Conservation (phyloP, 805 yeast genomes). For the Yamadazyma phyllophila region DNA sequence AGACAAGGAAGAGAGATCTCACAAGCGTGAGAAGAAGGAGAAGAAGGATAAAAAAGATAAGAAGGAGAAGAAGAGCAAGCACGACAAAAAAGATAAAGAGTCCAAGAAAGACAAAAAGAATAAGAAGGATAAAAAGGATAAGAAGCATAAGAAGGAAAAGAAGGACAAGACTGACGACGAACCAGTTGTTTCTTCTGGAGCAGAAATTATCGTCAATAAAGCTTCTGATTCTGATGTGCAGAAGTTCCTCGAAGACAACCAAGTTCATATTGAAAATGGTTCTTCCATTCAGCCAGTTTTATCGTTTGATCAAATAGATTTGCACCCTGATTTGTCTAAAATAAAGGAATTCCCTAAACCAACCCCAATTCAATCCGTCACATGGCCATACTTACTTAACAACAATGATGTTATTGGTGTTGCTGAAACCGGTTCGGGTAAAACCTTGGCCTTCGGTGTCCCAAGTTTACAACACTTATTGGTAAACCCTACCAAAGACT, state of each 20-base stretch:
- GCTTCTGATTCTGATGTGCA: constrained; percentile 57
- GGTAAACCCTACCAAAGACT: constrained; percentile 42
- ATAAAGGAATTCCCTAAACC: constrained; percentile 80
- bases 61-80: constrained; percentile 10
- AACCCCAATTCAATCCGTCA: constrained; percentile 90
- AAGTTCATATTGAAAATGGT: constrained; percentile 68
- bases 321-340: constrained; percentile 52
- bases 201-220: constrained; percentile 21
- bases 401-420: constrained; percentile 92
- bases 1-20: constrained; percentile 18
- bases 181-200: constrained; percentile 14
- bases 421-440: constrained; percentile 98
- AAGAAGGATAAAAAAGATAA: constrained; percentile 10
- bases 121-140: constrained; percentile 15
- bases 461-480: constrained; percentile 83
- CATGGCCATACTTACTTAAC: constrained; percentile 87
- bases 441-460: constrained; percentile 95
- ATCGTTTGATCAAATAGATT: constrained; percentile 58
- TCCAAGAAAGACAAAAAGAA: constrained; percentile 7
- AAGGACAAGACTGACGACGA: constrained; percentile 12
- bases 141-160: constrained; percentile 16
- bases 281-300: constrained; percentile 63
- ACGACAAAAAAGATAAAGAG: constrained; percentile 15
- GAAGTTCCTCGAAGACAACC: constrained; percentile 64
- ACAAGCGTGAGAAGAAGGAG: constrained; percentile 10